Conservation (phyloP, 192 early-diverging fungal species). For the Backusella luteola region DNA sequence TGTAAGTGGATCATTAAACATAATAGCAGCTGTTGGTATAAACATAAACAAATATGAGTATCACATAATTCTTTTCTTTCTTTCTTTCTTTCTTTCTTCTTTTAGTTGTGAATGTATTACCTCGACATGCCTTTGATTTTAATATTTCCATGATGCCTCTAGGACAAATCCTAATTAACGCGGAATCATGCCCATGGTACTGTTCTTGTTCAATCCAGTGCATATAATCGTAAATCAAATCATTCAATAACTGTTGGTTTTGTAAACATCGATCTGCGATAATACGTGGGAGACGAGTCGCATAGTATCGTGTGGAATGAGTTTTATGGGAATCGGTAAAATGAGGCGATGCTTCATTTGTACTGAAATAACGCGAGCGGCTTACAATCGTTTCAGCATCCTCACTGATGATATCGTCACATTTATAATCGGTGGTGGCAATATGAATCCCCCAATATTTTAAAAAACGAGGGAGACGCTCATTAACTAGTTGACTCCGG, state of each 20-base stretch:
- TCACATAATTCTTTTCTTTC: background rate
- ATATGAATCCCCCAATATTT: background rate
- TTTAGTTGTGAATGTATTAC: conserved; percentile 17
- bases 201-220: conserved; percentile 37
- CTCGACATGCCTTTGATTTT: conserved; percentile 74
- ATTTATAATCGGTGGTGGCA: background rate
- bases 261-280: conserved; percentile 64
- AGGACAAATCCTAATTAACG: conserved; percentile 47
- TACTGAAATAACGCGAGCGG: conserved; percentile 15
- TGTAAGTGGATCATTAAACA: conserved; percentile 68
- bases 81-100: conserved; percentile 13
- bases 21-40: conserved; percentile 58
- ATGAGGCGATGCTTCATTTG: conserved; percentile 10
- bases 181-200: conserved; percentile 10
- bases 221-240: conserved; percentile 50
- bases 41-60: conserved; percentile 1
- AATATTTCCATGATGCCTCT: conserved; percentile 65
- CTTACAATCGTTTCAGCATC: background rate
- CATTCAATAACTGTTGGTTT: conserved; percentile 44
- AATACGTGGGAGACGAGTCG: conserved; percentile 48
- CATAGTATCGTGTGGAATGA: conserved; percentile 8
- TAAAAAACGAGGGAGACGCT: background rate
- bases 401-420: background rate
- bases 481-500: background rate
- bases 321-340: background rate